A percentile compares a stretch with the other conserved stretches of the same genome.
phyloP scores from a whole-genome alignment of 371 early-diverging fungal species.

The Mortierella sp. region DNA sequence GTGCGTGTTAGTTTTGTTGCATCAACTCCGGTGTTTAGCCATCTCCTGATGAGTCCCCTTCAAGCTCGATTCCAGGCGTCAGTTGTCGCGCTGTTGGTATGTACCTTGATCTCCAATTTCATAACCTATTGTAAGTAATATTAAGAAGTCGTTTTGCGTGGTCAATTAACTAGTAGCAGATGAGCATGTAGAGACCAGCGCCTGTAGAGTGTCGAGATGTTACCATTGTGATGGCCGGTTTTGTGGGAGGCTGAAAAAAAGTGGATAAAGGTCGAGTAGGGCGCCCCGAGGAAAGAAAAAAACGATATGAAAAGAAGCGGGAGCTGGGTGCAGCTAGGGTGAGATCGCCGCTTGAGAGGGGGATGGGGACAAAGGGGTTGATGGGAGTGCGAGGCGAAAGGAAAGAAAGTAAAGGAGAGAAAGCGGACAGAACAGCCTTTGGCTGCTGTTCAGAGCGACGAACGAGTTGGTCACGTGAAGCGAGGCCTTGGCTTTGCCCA shows the following conservation, averaged over 20 bases:
- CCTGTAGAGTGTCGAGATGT: background rate
- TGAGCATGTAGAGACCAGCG: background rate
- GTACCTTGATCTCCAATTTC: conserved; percentile 60
- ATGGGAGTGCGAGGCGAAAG: background rate
- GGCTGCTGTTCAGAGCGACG: background rate
- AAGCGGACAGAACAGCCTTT: background rate
- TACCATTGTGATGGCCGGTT: conserved; percentile 9
- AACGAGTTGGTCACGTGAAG: background rate
- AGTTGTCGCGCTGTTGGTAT: background rate
- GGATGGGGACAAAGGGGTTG: background rate
- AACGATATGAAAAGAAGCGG: background rate
- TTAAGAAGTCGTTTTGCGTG: background rate
- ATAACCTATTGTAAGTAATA: conserved; percentile 27
- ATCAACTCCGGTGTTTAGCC: background rate
- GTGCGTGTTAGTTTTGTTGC: background rate
- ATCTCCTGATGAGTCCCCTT: background rate
- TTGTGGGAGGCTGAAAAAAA: background rate
- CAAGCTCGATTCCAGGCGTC: background rate
- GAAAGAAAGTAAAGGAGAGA: background rate
- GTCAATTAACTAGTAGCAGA: background rate
- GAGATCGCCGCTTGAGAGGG: background rate
- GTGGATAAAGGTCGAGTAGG: background rate
- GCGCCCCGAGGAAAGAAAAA: background rate
- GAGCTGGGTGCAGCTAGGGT: background rate
- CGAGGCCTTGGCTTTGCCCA: background rate